A percentile compares a stretch with the other conserved stretches of the same genome.
Conservation (phyloP, 306 rosid genomes). For the Amphicarpaea edgeworthii region DNA sequence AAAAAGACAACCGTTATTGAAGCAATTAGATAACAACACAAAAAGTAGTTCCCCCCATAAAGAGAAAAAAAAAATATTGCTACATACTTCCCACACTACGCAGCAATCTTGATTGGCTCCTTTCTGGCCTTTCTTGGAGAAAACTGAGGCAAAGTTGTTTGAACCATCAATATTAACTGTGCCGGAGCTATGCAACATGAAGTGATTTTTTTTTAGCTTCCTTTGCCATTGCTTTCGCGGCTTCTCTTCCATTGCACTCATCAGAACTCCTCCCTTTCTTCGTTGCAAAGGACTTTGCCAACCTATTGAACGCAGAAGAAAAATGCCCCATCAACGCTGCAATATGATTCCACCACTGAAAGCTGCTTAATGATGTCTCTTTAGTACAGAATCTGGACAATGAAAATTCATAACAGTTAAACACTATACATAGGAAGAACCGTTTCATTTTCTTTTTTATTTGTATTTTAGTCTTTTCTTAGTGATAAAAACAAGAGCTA, state of each 20-base stretch:
- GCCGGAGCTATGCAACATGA: slow-evolving; percentile 62
- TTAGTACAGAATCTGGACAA: slow-evolving; percentile 45
- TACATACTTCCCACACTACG: slow-evolving; percentile 88
- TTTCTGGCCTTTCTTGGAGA: slow-evolving; percentile 77
- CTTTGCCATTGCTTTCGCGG: slow-evolving; percentile 76
- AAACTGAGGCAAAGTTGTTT: slow-evolving; percentile 75
- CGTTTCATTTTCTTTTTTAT: not conserved
- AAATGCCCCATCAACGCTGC: slow-evolving; percentile 64
- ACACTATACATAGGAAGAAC: slow-evolving; percentile 36
- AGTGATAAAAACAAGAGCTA: not conserved
- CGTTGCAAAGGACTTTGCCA: slow-evolving; percentile 61
- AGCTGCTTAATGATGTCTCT: not conserved
- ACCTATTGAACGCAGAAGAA: slow-evolving; percentile 71
- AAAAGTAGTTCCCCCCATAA: not conserved
- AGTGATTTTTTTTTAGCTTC: slow-evolving; percentile 74
- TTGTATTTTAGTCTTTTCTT: not conserved
- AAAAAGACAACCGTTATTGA: too few relatives aligned
- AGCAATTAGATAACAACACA: not conserved
- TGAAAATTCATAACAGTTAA: slow-evolving; percentile 24
- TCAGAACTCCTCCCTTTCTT: slow-evolving; percentile 59
- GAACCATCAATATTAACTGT: slow-evolving; percentile 62
- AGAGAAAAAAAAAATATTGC: not conserved
- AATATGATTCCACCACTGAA: slow-evolving; percentile 13
- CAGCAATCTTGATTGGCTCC: slow-evolving; percentile 91
- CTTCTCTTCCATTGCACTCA: slow-evolving; percentile 60